Evolutionary conservation across 257 asterid species (phyloP), one percentile per base, ranked within the genome.

Genomic region (Solanum lycopersicoides): DNA sequence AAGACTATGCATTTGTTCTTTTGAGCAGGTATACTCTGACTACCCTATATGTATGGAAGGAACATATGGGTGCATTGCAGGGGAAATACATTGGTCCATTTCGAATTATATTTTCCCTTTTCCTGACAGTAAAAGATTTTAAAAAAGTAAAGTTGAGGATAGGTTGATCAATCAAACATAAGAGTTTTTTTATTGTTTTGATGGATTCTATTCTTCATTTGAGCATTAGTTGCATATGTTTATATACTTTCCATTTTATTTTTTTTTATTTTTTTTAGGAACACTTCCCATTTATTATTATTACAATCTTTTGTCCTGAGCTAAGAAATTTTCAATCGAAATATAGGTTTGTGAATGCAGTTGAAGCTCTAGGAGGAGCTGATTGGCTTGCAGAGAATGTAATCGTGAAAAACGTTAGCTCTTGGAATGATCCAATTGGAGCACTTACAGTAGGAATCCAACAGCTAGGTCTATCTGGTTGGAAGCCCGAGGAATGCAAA

Each of bases 1-100:
- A 97, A 92, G 99, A 95, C 93, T 97, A 97, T 87, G 94, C 98
- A 23, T 97, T 97, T 89, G 96, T 96, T 91, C 99, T 97, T 88
- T 88, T 96, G 88, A 97, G 99, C 98, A 96, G 99, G 99, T 97
- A 93, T 69, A 30, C n/a, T 50, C 69, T 65, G 18, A 42, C 30
- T 68, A 18, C 85, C 56, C 35, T n/a, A 68, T 28, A 30, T 30
- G 68, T 47, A 47, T 10, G 37, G 41, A 47, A 28, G 65, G 65
- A 45, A 28, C 84, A 79, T 44, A 4, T 79, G 25, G 12, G 65
- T 79, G 63, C 50, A 35, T 79, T 79, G 37, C 65, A 44, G 25
- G 65, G 84, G 63, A 45, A 25, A 11, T 39, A 44, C 9, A 8
- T 77, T 42, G 63, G 39, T 79, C n/a, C 65, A 3, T 28, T 79